Base-by-base conservation (phyloP, 495 filamentous ascomycete genomes). In the Xylaria telfairii region DNA sequence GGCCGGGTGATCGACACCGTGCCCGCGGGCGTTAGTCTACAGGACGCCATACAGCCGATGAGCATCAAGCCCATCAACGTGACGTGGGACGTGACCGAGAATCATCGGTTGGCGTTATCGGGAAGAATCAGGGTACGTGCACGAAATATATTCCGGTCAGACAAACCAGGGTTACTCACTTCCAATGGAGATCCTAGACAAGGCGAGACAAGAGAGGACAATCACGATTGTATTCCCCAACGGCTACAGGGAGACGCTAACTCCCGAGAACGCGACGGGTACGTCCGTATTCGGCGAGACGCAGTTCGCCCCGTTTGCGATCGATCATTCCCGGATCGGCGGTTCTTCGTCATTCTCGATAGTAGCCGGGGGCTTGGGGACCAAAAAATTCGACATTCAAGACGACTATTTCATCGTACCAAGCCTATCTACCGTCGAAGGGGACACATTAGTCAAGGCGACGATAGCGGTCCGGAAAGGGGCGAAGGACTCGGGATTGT, bases 1-100 rank as follows among this genome's bases (percentile, higher is more conserved):
- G 77, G 80, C 49, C 78, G 80, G 28, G 84, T 88, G 84, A 80
- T 88, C 57, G 82, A 88, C 71, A 79, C 79, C 19, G 83, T 87
- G 4, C 84, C 85, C 2, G 71, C 71, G 1, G 69, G 72, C 12
- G 81, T 82, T 19, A 70, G 71, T 17, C 79, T 88, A n/a, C 80
- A 80, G 30, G 73, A 78, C 63, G 63, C 79, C 24, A 81, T 87
- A 63, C 70, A 71, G 21, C 84, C 86, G n/a, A 82, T 83, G 65
- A 76, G 82, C 32, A 77, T 86, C 68, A 87, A 87, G 72, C 84
- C 83, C 12, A 72, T 79, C 60, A 83, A 82, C 32, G 71, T 75
- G 39, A 74, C 76, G 28, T 76, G 72, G 72, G 72, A 76, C 53
- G 26, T 76, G 13, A 68, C 57, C 9, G 57, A 34, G 28, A 47